phyloP scores from a whole-genome alignment of 176 grass and related monocot species.

The Hyparrhenia diplandra region DNA sequence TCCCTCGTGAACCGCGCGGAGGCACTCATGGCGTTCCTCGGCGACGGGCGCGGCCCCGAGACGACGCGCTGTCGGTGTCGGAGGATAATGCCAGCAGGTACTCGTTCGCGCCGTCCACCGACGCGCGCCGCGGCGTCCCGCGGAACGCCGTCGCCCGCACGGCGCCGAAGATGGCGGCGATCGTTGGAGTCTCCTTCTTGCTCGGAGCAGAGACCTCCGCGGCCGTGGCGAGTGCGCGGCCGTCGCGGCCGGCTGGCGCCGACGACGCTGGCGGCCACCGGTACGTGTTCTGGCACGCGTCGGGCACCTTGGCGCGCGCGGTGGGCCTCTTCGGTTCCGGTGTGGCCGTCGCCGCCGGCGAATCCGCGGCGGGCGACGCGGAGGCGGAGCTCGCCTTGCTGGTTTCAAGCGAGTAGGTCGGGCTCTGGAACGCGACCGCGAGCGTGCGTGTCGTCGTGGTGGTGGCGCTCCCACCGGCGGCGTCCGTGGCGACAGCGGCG shows the following conservation, averaged over 20 bases:
- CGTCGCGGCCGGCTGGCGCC: not conserved
- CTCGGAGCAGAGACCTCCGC: conserved; percentile 18
- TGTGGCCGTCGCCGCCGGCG: not conserved
- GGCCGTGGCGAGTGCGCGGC: conserved; percentile 24
- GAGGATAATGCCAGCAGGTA: conserved; percentile 27
- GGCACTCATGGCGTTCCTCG: not conserved
- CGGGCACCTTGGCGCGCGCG: not conserved
- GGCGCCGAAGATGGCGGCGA: conserved; percentile 21
- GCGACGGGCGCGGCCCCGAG: conserved; percentile 17
- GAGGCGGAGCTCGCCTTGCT: conserved; percentile 10
- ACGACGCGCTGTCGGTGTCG: conserved; percentile 58
- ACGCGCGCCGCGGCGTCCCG: conserved; percentile 23
- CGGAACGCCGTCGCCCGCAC: conserved; percentile 38
- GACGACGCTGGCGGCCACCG: conserved; percentile 30
- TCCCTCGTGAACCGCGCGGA: conserved; percentile 20
- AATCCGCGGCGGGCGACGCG: not conserved
- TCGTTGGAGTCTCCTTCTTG: conserved; percentile 1
- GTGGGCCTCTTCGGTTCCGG: not conserved
- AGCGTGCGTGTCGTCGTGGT: conserved; percentile 37
- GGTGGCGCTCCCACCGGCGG: not conserved
- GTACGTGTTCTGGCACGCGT: conserved; percentile 10
- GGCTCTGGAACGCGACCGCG: conserved; percentile 70
- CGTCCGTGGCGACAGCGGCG: not conserved
- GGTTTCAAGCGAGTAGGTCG: conserved; percentile 43
- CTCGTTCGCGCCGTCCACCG: conserved; percentile 35